Evolutionary conservation across 106 monocot species (phyloP).

Genomic region (Chionographis japonica): DNA sequence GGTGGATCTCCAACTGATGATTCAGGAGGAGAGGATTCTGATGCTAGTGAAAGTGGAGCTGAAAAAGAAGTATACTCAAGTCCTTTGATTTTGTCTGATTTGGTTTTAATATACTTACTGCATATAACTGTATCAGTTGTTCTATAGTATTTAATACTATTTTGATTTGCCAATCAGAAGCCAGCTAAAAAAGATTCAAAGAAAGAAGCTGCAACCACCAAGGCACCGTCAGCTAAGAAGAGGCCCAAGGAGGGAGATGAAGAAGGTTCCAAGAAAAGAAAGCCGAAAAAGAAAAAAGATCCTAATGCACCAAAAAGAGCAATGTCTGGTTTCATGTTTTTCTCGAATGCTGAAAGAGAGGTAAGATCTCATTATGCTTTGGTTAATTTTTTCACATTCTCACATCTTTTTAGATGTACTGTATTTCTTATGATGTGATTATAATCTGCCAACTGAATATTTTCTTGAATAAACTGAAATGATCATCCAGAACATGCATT

Average conservation of each 20-base stretch:
- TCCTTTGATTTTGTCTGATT: not conserved
- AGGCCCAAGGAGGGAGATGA: constrained; percentile 69
- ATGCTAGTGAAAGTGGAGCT: constrained; percentile 80
- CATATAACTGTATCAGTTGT: not conserved
- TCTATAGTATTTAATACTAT: not conserved
- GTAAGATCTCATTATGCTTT: constrained; percentile 22
- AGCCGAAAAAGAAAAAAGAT: constrained; percentile 88
- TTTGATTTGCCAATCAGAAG: constrained; percentile 37
- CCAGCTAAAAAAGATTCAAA: constrained; percentile 51
- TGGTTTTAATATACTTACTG: no score
- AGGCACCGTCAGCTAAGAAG: constrained; percentile 53
- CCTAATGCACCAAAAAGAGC: constrained; percentile 97
- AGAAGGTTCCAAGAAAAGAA: constrained; percentile 74
- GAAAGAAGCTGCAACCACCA: constrained; percentile 54
- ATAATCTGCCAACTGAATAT: no score
- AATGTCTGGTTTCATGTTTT: constrained; percentile 95
- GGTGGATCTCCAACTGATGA: constrained; percentile 96
- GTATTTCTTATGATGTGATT: no score
- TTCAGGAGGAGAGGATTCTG: constrained; percentile 76
- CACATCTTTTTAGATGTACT: not conserved
- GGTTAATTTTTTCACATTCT: not conserved
- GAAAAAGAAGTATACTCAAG: constrained; percentile 52
- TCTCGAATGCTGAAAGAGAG: constrained; percentile 92
- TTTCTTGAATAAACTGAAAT: no score
- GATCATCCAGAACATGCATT: no score